A percentile compares a stretch with the other conserved stretches of the same genome.
phyloP scores from a whole-genome alignment of 495 filamentous ascomycete genomes.

The Neohortaea acidophila region DNA sequence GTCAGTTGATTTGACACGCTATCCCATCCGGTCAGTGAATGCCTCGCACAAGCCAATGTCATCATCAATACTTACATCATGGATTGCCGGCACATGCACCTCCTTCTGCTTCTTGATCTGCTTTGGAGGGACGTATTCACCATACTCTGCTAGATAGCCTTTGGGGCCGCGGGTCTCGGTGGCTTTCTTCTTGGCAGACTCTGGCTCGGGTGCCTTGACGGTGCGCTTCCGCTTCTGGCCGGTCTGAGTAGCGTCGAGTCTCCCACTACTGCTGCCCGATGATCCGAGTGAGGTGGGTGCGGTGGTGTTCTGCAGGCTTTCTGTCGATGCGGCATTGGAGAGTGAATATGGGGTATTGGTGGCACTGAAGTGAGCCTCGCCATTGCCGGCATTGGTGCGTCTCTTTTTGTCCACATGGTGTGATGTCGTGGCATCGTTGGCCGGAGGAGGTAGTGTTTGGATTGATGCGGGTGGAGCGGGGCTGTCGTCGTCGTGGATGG shows the following conservation, averaged over 20 bases:
- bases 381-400: conserved; percentile 7
- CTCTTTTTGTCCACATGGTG: conserved; percentile 15
- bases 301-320: conserved; percentile 43
- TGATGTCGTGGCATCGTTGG: conserved; percentile 3
- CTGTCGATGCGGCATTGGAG: conserved; percentile 27
- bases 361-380: conserved; percentile 9
- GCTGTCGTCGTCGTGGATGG: conserved; percentile 17
- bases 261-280: conserved; percentile 37
- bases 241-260: conserved; percentile 32
- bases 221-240: conserved; percentile 85
- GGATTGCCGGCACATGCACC: conserved; percentile 64
- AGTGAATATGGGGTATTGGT: conserved; percentile 18
- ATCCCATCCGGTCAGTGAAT: conserved; percentile 21
- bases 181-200: conserved; percentile 43
- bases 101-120: conserved; percentile 86
- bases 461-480: conserved; percentile 5
- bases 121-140: conserved; percentile 64
- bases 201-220: conserved; percentile 50
- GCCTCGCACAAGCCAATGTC: conserved; percentile 3
- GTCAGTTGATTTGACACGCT: conserved; percentile 30
- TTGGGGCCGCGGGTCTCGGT: conserved; percentile 56
- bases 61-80: conserved; percentile 47
- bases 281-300: conserved; percentile 80
- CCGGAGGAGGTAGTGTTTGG: conserved; percentile 4
- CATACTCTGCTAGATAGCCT: conserved; percentile 51